Conservation (phyloP, 1,139 yeast species). For the Yamadazyma diospyri region DNA sequence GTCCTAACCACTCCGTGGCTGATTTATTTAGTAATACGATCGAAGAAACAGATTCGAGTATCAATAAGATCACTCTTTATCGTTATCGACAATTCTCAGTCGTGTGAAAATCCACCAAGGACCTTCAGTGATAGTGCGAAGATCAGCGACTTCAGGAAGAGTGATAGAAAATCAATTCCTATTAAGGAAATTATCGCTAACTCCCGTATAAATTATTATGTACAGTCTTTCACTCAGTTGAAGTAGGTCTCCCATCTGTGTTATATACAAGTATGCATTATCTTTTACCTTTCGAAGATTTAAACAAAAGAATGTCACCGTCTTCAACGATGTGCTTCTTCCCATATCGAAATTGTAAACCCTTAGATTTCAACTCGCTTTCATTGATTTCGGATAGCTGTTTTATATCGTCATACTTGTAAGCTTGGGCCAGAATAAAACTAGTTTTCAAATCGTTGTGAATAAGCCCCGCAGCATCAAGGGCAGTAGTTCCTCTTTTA, state of each 20-base stretch:
- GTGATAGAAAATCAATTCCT: too few species aligned
- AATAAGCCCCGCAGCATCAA: slow-evolving; percentile 91
- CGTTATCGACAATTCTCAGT: slow-evolving; percentile 5
- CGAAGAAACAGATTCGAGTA: too few species aligned
- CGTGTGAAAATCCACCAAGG: too few species aligned
- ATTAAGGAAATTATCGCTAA: too few species aligned
- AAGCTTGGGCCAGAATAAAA: slow-evolving; percentile 82
- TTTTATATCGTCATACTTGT: slow-evolving; percentile 70
- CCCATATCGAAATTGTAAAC: slow-evolving; percentile 59
- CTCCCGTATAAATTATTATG: too few species aligned
- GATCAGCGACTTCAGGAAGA: too few species aligned
- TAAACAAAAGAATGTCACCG: slow-evolving; percentile 70
- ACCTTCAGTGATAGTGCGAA: too few species aligned
- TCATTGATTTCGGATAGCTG: slow-evolving; percentile 39
- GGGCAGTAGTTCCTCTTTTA: slow-evolving; percentile 73
- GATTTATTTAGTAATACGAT: too few species aligned
- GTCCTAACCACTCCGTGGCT: too few species aligned
- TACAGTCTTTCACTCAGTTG: too few species aligned
- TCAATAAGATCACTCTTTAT: slow-evolving; percentile 1
- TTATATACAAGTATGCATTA: background rate
- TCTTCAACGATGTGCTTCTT: slow-evolving; percentile 72
- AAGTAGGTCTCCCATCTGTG: too few species aligned
- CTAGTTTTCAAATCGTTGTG: slow-evolving; percentile 86
- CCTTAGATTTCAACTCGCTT: slow-evolving; percentile 40
- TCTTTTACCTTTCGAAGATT: slow-evolving; percentile 42